phyloP scores from a whole-genome alignment of 805 yeast genomes.

The Nakazawaea anatomiae region DNA sequence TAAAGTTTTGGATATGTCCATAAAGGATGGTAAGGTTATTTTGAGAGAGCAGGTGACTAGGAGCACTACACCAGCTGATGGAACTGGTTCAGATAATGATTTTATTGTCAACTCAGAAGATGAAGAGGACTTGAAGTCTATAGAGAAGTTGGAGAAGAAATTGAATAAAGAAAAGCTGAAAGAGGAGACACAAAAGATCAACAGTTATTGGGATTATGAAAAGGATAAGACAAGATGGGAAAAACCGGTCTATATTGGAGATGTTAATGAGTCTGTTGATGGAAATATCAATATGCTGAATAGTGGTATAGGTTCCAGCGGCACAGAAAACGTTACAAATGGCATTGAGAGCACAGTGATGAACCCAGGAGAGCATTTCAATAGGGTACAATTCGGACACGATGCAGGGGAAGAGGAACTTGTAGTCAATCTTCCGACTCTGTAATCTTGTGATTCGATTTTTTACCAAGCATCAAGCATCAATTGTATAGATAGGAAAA shows the following conservation, averaged over 20 bases:
- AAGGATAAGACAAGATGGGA: conserved; percentile 50
- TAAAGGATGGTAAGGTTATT: conserved; percentile 74
- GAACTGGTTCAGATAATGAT: conserved; percentile 24
- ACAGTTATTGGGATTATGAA: conserved; percentile 55
- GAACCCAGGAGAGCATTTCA: not conserved
- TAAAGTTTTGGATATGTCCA: conserved; percentile 69
- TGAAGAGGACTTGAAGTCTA: conserved; percentile 31
- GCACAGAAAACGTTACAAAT: not conserved
- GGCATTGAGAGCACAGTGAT: not conserved
- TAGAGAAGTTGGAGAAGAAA: conserved; percentile 25
- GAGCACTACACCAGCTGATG: conserved; percentile 16
- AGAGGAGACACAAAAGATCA: conserved; percentile 26
- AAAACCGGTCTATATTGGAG: conserved; percentile 27
- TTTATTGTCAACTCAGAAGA: conserved; percentile 27
- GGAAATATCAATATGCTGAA: not conserved
- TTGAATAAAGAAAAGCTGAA: conserved; percentile 25
- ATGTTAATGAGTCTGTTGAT: conserved; percentile 1
- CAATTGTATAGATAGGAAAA: not conserved
- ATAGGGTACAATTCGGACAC: not conserved
- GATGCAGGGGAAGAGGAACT: conserved; percentile 6
- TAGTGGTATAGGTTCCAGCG: not conserved
- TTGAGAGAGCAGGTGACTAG: conserved; percentile 40
- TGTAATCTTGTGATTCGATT: not conserved
- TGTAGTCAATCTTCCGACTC: conserved; percentile 19
- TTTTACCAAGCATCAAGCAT: too few species aligned